These are phyloP conservation scores for Amanita thiersii DNA, from an alignment of 768 basidiomycete species.

Conservation along the genomic window DNA sequence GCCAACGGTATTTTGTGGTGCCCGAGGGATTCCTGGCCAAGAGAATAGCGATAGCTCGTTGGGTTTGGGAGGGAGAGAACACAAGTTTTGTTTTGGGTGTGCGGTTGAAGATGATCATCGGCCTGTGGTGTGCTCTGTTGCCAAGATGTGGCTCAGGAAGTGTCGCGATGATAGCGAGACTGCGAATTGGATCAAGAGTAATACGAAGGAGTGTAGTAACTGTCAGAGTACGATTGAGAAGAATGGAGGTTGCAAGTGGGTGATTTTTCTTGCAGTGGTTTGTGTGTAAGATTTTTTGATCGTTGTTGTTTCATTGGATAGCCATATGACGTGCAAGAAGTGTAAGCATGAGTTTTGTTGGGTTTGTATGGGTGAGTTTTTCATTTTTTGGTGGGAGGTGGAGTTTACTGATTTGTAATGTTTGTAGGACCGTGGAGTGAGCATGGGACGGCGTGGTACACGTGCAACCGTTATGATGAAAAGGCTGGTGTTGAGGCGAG, in stretches of 20 bases:
- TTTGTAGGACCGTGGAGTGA: constrained; percentile 87
- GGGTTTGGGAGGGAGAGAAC: constrained; percentile 35
- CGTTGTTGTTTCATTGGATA: constrained; percentile 18
- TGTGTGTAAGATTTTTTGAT: constrained; percentile 6
- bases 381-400: constrained; percentile 10
- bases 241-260: constrained; percentile 99
- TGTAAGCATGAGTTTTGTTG: constrained; percentile 99
- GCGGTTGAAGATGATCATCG: constrained; percentile 82
- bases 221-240: constrained; percentile 99
- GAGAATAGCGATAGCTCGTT: constrained; percentile 12
- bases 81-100: constrained; percentile 95
- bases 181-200: constrained; percentile 99
- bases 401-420: constrained; percentile 16
- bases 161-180: constrained; percentile 98
- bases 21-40: constrained; percentile 35
- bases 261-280: constrained; percentile 15
- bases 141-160: constrained; percentile 93
- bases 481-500: constrained; percentile 82
- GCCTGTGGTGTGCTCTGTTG: constrained; percentile 83
- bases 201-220: constrained; percentile 95
- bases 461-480: constrained; percentile 96
- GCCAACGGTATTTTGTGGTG: constrained; percentile 84
- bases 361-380: constrained; percentile 90
- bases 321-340: constrained; percentile 99
- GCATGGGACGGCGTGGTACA: constrained; percentile 97